Base-by-base conservation (phyloP, 2,329 filamentous ascomycete species). In the Dendryphion nanum region DNA sequence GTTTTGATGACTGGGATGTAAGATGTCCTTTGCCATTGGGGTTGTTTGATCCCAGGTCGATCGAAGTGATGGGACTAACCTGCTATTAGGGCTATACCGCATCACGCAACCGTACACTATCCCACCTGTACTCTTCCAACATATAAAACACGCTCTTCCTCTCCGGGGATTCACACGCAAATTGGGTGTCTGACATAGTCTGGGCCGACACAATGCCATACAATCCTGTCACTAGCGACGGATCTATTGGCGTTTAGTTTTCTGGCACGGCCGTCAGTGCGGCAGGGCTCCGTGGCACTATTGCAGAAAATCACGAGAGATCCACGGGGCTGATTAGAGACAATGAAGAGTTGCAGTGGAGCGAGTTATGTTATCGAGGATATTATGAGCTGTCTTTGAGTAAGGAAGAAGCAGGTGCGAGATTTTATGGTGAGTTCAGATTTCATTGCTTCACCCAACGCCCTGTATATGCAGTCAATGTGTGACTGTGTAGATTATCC, bases 121-220 rank as follows among this genome's bases (percentile, higher is more conserved):
- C 80, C 48, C 77, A 79, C 41, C 66, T 88, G 10, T 83, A 82
- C 50, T 69, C 79, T 21, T 78, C 86, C 57, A 69, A 79, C 6
- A 86, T 88, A 44, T 69, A 68, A 41, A 87, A 88, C 66, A 87
- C 82, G 50, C 76, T 87, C 41, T 78, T 88, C 50, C 74, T 89
- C 13, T 74, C 83, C 0, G 85, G 85, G 5, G 84, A 88, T 58
- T 78, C 73, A 19, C 85, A 88, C 53, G 74, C 75, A 20, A 79
- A 78, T 45, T 86, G 83, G 67, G 60, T 64, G 2, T 59, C 55
- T 6, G 58, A 73, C 38, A 62, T 72, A 6, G 64, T 67, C 12
- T 73, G 69, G 70, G 53, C 66, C 2, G 68, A 66, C 23, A 55
- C 58, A 10, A 48, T 55, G 5, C 41, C 53, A 2, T 70, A 70